These are phyloP conservation scores for Drechmeria coniospora DNA, from an alignment of 2,329 filamentous ascomycete genomes.

Conservation along the genomic window DNA sequence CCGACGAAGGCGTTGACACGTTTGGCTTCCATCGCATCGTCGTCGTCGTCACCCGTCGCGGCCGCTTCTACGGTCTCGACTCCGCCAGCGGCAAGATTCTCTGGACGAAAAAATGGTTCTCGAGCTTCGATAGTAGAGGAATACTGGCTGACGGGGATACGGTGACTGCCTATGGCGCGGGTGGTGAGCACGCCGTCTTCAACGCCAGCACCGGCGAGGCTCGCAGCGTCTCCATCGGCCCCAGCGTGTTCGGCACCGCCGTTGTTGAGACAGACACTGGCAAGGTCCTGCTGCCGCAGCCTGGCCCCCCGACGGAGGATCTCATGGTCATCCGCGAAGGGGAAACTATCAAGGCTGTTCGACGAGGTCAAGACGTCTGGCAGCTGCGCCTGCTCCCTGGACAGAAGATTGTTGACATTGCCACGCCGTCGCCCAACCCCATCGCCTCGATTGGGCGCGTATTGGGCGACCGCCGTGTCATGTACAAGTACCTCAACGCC, in stretches of 20 bases:
- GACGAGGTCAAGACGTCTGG: conserved; percentile 53
- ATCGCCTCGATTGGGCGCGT: conserved; percentile 92
- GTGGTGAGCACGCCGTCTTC: conserved; percentile 47
- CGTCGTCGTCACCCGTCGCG: conserved; percentile 63
- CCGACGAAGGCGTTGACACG: conserved; percentile 42
- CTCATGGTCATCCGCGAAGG: conserved; percentile 36
- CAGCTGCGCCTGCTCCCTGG: conserved; percentile 50
- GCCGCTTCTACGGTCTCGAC: conserved; percentile 68
- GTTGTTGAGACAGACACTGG: conserved; percentile 36
- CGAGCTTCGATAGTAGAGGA: too few species aligned
- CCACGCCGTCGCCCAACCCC: conserved; percentile 61
- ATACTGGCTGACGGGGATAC: too few species aligned
- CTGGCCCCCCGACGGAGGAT: conserved; percentile 31
- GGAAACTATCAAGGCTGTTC: conserved; percentile 38
- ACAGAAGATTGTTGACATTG: conserved; percentile 54
- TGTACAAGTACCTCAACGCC: conserved; percentile 93
- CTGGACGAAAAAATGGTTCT: conserved; percentile 56
- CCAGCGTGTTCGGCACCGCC: conserved; percentile 24
- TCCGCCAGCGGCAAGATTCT: conserved; percentile 58
- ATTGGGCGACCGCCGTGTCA: conserved; percentile 76
- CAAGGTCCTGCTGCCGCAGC: conserved; percentile 35
- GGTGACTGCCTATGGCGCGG: conserved; percentile 42
- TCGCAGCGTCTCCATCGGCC: conserved; percentile 20
- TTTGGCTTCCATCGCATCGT: conserved; percentile 86
- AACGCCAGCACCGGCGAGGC: conserved; percentile 36